Percentiles rank a stretch among this genome's conserved stretches.
These are phyloP conservation scores for Russula emetica DNA, from an alignment of 768 basidiomycete genomes.

Conservation along the genomic window DNA sequence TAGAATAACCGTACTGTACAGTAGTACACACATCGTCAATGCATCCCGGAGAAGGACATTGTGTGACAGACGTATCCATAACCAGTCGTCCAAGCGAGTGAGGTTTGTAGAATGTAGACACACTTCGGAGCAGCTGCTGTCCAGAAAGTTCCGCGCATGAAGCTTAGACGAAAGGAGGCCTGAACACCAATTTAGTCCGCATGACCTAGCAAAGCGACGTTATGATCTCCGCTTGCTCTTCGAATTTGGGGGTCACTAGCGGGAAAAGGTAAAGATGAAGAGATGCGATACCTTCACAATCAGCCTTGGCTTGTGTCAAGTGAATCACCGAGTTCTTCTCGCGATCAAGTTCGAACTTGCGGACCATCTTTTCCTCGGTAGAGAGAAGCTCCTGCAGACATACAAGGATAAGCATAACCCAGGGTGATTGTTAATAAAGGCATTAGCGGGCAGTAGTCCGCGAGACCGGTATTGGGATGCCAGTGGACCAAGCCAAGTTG, in stretches of 20 bases:
- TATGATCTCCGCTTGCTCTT: conserved; percentile 18
- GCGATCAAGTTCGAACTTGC: conserved; percentile 11
- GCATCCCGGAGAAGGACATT: neutral
- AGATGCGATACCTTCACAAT: conserved; percentile 20
- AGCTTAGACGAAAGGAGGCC: neutral
- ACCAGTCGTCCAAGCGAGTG: neutral
- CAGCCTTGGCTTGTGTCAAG: conserved; percentile 13
- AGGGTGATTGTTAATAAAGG: neutral
- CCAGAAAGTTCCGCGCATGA: neutral
- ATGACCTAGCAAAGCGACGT: neutral
- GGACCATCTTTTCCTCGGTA: conserved; percentile 6
- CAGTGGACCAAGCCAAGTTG: neutral
- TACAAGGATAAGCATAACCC: neutral
- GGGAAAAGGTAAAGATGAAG: neutral
- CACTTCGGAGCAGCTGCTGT: neutral
- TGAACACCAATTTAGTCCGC: neutral
- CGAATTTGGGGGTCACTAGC: neutral
- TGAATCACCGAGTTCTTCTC: conserved; percentile 11
- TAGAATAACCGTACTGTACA: neutral
- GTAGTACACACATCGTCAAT: too few relatives aligned
- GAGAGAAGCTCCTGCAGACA: conserved; percentile 7
- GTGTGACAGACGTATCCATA: neutral
- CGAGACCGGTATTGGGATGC: neutral
- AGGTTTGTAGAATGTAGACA: neutral
- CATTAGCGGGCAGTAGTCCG: neutral